Conservation (phyloP, 2,329 filamentous ascomycete species). For the Pseudogymnoascus sp. region DNA sequence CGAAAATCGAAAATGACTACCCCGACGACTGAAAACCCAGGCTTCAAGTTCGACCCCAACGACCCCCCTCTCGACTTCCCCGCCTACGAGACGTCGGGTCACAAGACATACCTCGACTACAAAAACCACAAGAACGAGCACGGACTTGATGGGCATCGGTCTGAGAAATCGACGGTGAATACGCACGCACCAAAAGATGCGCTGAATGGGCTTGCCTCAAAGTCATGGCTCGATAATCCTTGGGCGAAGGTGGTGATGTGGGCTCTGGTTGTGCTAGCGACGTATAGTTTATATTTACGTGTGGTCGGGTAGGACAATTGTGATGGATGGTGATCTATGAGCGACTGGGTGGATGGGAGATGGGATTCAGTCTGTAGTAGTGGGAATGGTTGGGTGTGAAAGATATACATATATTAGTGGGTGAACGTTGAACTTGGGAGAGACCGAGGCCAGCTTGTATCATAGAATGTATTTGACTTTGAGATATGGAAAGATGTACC, state of each 20-base stretch:
- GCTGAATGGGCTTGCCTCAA: not conserved
- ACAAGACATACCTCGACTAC: constrained; percentile 2
- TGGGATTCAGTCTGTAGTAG: not conserved
- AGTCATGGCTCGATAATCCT: not conserved
- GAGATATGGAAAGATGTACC: not conserved
- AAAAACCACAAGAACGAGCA: not conserved
- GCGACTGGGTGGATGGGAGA: not conserved
- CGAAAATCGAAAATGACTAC: not conserved
- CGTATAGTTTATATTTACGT: constrained; percentile 1
- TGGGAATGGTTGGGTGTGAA: not conserved
- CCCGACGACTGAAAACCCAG: not conserved
- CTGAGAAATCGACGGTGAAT: not conserved
- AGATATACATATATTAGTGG: not conserved
- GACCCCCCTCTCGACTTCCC: not conserved
- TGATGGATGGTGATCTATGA: not conserved
- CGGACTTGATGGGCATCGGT: not conserved
- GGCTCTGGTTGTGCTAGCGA: not conserved
- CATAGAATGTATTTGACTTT: not conserved
- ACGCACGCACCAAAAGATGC: not conserved
- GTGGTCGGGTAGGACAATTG: not conserved
- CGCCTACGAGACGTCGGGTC: constrained; percentile 4
- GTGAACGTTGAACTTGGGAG: not conserved
- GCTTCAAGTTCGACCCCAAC: constrained; percentile 1
- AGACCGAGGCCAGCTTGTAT: not conserved
- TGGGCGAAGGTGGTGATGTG: not conserved